phyloP scores from a whole-genome alignment of 2,329 filamentous ascomycete genomes.

The Tolypocladium cylindrosporum region DNA sequence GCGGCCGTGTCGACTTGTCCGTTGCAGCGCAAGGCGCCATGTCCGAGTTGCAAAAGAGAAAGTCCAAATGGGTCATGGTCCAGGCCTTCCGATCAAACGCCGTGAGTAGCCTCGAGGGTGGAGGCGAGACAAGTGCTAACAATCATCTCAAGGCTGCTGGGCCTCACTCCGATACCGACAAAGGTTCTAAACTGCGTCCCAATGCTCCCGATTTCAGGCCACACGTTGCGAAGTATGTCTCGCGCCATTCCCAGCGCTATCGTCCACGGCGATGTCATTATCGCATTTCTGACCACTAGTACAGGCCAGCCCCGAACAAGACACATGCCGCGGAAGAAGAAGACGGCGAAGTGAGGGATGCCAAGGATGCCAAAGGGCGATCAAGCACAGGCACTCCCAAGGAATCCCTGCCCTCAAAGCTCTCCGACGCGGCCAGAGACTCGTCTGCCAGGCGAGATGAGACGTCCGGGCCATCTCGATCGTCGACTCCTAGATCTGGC shows the following conservation, averaged over 20 bases:
- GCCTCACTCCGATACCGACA: constrained; percentile 18
- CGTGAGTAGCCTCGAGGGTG: constrained; percentile 28
- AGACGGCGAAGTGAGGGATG: constrained; percentile 64
- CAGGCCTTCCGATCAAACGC: constrained; percentile 60
- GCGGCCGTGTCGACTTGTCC: constrained; percentile 62
- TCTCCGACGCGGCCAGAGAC: constrained; percentile 15
- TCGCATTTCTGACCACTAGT: constrained; percentile 4
- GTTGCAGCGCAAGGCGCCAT: constrained; percentile 63
- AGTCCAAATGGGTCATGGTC: constrained; percentile 62
- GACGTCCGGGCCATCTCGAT: constrained; percentile 9
- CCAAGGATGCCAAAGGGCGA: constrained; percentile 20
- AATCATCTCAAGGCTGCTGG: constrained; percentile 14
- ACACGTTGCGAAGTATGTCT: constrained; percentile 25
- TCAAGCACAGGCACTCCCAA: constrained; percentile 8
- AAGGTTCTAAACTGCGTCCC: constrained; percentile 38
- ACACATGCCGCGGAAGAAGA: constrained; percentile 42
- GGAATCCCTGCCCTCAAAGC: constrained; percentile 24
- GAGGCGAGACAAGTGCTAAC: neutral
- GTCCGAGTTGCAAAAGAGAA: constrained; percentile 57
- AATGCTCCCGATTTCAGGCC: constrained; percentile 58
- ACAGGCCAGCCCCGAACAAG: constrained; percentile 9
- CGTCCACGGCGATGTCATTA: neutral
- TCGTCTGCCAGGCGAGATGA: constrained; percentile 13
- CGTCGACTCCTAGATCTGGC: constrained; percentile 18
- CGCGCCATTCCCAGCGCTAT: constrained; percentile 6